Evolutionary conservation across 2,329 filamentous ascomycete species (phyloP).

Genomic region (Nigrograna mackinnonii): DNA sequence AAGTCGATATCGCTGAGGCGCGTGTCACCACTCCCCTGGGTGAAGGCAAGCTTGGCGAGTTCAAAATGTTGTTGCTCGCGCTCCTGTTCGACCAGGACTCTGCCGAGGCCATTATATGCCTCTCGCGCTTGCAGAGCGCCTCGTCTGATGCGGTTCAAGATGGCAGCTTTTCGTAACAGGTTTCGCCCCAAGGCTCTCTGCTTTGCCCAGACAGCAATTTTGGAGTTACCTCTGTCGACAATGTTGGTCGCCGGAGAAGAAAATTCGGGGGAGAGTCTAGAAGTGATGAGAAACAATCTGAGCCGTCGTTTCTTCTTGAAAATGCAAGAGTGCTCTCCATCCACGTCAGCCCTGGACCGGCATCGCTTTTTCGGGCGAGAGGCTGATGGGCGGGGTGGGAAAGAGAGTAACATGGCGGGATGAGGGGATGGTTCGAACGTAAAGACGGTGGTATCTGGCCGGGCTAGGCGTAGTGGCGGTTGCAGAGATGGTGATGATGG

Average conservation of each 20-base stretch:
- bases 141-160: slow-evolving; percentile 64
- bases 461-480: slow-evolving; percentile 12
- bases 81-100: slow-evolving; percentile 29
- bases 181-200: slow-evolving; percentile 53
- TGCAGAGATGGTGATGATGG: slow-evolving; percentile 10
- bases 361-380: slow-evolving; percentile 52
- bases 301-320: slow-evolving; percentile 69
- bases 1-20: too few relatives aligned
- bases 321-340: slow-evolving; percentile 55
- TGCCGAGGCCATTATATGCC: slow-evolving; percentile 17
- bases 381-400: slow-evolving; percentile 28
- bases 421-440: slow-evolving; percentile 33
- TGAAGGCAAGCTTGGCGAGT: slow-evolving; percentile 31
- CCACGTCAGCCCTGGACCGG: slow-evolving; percentile 61
- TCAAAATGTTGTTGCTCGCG: slow-evolving; percentile 34
- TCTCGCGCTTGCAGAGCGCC: slow-evolving; percentile 31
- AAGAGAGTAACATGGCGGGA: slow-evolving; percentile 36
- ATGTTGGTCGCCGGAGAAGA: slow-evolving; percentile 72
- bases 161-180: slow-evolving; percentile 66
- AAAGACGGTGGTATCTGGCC: slow-evolving; percentile 24
- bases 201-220: slow-evolving; percentile 51
- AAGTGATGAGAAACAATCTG: slow-evolving; percentile 66
- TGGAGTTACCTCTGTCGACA: slow-evolving; percentile 61
- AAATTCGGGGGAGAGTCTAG: slow-evolving; percentile 69
- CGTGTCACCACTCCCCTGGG: slow-evolving; percentile 35